Evolutionary conservation across 2,329 filamentous ascomycete species (phyloP).

Genomic region (Ascochyta fabae): DNA sequence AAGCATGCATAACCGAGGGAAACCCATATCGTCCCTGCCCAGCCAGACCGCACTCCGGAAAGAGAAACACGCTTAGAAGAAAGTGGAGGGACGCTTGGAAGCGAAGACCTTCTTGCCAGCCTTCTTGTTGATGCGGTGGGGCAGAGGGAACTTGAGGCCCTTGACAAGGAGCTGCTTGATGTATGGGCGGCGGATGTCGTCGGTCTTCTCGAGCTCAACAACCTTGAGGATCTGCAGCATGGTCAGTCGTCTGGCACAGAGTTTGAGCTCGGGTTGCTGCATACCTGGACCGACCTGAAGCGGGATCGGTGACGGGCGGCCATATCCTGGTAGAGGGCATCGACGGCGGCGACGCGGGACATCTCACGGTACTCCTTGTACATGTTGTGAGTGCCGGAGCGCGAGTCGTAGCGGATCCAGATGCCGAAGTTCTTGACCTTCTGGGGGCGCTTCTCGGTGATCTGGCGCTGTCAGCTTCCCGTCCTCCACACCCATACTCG

Average conservation of each 20-base stretch:
- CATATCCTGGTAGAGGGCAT: slow-evolving; percentile 99
- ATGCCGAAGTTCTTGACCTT: slow-evolving; percentile 99
- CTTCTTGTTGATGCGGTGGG: slow-evolving; percentile 89
- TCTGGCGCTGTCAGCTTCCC: slow-evolving; percentile 60
- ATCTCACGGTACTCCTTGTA: slow-evolving; percentile 99
- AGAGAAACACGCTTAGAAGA: slow-evolving; percentile 75
- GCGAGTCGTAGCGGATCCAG: slow-evolving; percentile 99
- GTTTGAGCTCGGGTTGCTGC: slow-evolving; percentile 42
- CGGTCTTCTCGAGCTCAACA: slow-evolving; percentile 92
- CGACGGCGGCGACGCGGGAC: slow-evolving; percentile 92
- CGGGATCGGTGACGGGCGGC: slow-evolving; percentile 96
- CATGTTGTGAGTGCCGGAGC: slow-evolving; percentile 99
- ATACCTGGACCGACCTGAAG: slow-evolving; percentile 98
- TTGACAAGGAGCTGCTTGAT: slow-evolving; percentile 98
- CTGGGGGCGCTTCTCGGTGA: slow-evolving; percentile 97
- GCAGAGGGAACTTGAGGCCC: slow-evolving; percentile 96
- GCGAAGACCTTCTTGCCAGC: slow-evolving; percentile 89
- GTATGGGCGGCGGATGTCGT: slow-evolving; percentile 97
- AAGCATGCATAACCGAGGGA: slow-evolving; percentile 51
- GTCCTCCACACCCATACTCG: not conserved
- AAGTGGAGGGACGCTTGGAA: slow-evolving; percentile 92
- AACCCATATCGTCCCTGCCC: slow-evolving; percentile 49
- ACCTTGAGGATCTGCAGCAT: slow-evolving; percentile 87
- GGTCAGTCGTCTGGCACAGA: not conserved
- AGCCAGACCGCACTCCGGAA: slow-evolving; percentile 49